phyloP scores from a whole-genome alignment of 805 yeast species.

The Suhomyces prunicola region DNA sequence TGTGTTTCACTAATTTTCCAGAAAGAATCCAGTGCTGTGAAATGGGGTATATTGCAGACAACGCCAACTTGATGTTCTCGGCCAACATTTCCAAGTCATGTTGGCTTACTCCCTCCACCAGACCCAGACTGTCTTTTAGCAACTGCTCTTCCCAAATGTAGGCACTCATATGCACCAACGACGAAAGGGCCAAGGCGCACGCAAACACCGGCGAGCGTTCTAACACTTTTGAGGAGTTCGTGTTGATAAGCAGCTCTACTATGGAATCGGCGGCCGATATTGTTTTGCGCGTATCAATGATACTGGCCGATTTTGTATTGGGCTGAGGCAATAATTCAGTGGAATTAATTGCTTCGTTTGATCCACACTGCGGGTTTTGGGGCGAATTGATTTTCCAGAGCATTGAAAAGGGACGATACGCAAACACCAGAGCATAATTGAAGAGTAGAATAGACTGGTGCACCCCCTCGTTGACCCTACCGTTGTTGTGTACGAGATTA shows the following conservation, averaged over 20 bases:
- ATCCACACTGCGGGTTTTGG: constrained; percentile 34
- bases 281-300: constrained; percentile 51
- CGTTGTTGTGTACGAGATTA: constrained; percentile 39
- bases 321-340: constrained; percentile 9
- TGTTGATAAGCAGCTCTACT: constrained; percentile 44
- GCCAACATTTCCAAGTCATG: constrained; percentile 39
- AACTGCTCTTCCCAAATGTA: constrained; percentile 51
- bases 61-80: constrained; percentile 48
- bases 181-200: constrained; percentile 52
- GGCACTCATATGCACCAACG: constrained; percentile 50
- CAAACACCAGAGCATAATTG: constrained; percentile 53
- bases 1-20: constrained; percentile 44
- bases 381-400: constrained; percentile 48
- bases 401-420: constrained; percentile 52
- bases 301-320: constrained; percentile 37
- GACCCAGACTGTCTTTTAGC: constrained; percentile 7
- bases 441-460: constrained; percentile 48
- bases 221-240: constrained; percentile 41
- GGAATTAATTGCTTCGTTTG: constrained; percentile 16
- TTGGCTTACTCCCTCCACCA: not conserved
- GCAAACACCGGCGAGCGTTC: constrained; percentile 51
- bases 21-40: constrained; percentile 52
- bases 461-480: constrained; percentile 51
- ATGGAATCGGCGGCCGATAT: constrained; percentile 53
- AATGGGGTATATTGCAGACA: constrained; percentile 48